Evolutionary conservation across 345 rosid genomes (phyloP).

Genomic region (thale cress (Arabidopsis thaliana)): DNA sequence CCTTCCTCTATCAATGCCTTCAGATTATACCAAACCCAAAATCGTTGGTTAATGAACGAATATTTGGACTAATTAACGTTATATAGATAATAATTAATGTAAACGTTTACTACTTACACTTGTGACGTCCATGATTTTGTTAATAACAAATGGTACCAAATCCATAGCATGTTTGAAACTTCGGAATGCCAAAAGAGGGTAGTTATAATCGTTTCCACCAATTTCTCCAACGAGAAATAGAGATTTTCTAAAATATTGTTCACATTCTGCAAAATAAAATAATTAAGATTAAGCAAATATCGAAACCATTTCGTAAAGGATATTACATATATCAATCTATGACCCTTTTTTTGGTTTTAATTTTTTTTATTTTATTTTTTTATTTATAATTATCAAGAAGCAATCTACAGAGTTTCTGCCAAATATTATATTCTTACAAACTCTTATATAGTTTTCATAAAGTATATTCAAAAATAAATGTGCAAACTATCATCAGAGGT

Average conservation of each 20-base stretch:
- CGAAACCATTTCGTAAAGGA: neutral
- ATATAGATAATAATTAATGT: neutral
- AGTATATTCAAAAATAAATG: too few species aligned
- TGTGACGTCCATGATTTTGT: constrained; percentile 50
- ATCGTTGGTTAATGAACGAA: neutral
- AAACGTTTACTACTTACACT: constrained; percentile 39
- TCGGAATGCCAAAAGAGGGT: constrained; percentile 53
- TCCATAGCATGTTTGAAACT: constrained; percentile 45
- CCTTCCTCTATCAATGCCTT: constrained; percentile 73
- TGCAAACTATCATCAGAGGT: too few species aligned
- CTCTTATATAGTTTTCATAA: too few species aligned
- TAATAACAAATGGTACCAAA: constrained; percentile 58
- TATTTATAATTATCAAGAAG: too few species aligned
- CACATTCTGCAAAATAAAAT: constrained; percentile 49
- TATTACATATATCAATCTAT: neutral
- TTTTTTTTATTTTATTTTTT: too few species aligned
- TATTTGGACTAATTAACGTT: neutral
- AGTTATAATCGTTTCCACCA: constrained; percentile 80
- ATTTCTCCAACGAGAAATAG: constrained; percentile 74
- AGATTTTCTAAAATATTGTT: constrained; percentile 57
- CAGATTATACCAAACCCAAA: neutral
- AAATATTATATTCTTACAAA: too few species aligned
- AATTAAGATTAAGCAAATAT: neutral
- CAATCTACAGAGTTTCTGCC: neutral
- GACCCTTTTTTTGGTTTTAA: neutral